These are phyloP conservation scores for Mrakia blollopis DNA, from an alignment of 768 basidiomycete genomes.

Conservation along the genomic window DNA sequence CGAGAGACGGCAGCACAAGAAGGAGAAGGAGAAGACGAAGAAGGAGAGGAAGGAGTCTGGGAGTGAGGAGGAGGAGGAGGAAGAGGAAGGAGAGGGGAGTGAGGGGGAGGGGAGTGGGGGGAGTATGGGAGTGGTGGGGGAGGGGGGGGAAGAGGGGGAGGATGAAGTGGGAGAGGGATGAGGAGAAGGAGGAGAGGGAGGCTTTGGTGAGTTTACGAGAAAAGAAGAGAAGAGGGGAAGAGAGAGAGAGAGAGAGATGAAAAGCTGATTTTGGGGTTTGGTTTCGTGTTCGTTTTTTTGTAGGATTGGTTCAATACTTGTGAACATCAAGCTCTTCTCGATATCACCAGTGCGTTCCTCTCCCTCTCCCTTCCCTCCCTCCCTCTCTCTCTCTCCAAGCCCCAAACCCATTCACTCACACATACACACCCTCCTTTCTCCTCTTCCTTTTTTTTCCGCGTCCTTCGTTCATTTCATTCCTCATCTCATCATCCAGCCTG, in stretches of 20 bases:
- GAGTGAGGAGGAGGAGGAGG: too few relatives aligned
- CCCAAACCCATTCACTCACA: not conserved
- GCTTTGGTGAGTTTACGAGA: not conserved
- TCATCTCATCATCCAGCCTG: constrained; percentile 49
- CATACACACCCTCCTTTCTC: too few relatives aligned
- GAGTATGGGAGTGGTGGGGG: too few relatives aligned
- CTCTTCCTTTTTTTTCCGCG: too few relatives aligned
- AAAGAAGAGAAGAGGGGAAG: too few relatives aligned
- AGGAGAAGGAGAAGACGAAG: too few relatives aligned
- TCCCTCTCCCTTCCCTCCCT: not conserved
- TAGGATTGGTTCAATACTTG: constrained; percentile 48
- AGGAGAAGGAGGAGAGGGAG: not conserved
- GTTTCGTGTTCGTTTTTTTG: constrained; percentile 28
- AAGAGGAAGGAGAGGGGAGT: not conserved
- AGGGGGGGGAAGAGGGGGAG: too few relatives aligned
- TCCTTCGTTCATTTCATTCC: not conserved
- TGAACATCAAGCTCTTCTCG: constrained; percentile 46
- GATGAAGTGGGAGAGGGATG: too few relatives aligned
- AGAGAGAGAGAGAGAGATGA: too few relatives aligned
- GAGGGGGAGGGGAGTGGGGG: not conserved
- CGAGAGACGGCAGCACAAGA: too few relatives aligned
- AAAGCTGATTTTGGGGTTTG: too few relatives aligned
- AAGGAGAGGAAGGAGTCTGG: too few relatives aligned
- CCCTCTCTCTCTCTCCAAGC: not conserved
- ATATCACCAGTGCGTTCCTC: constrained; percentile 47